Percentiles rank a stretch among this genome's conserved stretches.
These are phyloP conservation scores for Daldinia grandis DNA, from an alignment of 495 filamentous ascomycete genomes.

Conservation along the genomic window DNA sequence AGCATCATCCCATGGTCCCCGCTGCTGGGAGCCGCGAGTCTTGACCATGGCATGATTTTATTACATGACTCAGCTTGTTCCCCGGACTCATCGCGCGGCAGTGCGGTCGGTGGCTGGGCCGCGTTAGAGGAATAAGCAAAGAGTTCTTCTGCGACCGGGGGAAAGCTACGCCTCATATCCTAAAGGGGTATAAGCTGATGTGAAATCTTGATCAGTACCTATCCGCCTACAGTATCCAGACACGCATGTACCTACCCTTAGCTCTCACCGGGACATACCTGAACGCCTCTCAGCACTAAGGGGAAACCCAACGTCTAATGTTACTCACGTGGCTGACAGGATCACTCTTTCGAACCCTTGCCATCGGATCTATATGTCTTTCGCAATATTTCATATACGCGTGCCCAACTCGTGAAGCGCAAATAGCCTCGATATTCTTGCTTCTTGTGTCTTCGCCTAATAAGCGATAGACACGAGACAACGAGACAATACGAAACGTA, in stretches of 20 bases:
- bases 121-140: conserved; percentile 20
- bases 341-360: conserved; percentile 10
- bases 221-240: conserved; percentile 29
- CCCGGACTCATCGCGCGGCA: conserved; percentile 22
- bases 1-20: conserved; percentile 15
- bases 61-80: conserved; percentile 13
- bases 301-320: conserved; percentile 30
- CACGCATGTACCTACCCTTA: conserved; percentile 13
- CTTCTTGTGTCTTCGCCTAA: conserved; percentile 24
- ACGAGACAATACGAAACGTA: conserved; percentile 19
- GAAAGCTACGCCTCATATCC: conserved; percentile 18
- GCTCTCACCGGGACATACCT: conserved; percentile 18
- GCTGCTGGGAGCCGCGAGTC: conserved; percentile 9
- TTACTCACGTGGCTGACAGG: conserved; percentile 40
- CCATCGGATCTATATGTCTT: conserved; percentile 32
- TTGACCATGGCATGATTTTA: conserved; percentile 17
- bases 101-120: conserved; percentile 6
- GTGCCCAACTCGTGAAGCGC: conserved; percentile 14
- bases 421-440: conserved; percentile 10
- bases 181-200: conserved; percentile 11
- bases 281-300: conserved; percentile 15
- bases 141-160: conserved; percentile 2
- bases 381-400: conserved; percentile 19
- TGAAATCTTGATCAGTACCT: conserved; percentile 25
- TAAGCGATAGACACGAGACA: conserved; percentile 17